Evolutionary conservation across 257 asterid species (phyloP).

Genomic region (Nicotiana obtusifolia): DNA sequence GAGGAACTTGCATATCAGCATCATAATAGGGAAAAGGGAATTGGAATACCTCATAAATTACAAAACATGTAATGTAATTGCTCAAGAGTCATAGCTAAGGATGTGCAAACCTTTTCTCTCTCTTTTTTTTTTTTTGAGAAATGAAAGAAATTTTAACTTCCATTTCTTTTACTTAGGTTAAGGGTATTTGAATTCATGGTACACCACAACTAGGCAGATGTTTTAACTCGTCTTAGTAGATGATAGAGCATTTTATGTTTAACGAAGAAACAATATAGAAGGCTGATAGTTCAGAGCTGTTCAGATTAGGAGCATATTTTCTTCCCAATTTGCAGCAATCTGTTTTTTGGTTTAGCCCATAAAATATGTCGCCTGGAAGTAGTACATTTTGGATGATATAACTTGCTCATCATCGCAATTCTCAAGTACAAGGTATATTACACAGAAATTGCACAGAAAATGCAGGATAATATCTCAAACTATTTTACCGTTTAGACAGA

Average conservation of each 20-base stretch:
- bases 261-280: not conserved
- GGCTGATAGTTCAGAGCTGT: not conserved
- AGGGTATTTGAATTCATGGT: not conserved
- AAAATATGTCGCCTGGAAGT: not conserved
- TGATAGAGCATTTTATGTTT: not conserved
- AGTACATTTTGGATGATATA: not conserved
- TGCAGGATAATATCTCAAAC: not conserved
- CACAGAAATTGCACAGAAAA: not conserved
- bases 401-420: not conserved
- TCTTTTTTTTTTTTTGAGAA: not conserved
- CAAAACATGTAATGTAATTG: not conserved
- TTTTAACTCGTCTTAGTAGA: not conserved
- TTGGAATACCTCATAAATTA: not conserved
- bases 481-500: not conserved
- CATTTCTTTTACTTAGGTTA: not conserved
- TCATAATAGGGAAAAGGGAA: conserved; percentile 7
- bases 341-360: not conserved
- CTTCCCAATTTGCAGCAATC: not conserved
- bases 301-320: not conserved
- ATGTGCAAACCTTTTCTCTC: not conserved
- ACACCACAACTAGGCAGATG: not conserved
- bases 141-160: not conserved
- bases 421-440: not conserved
- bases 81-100: not conserved
- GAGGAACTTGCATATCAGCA: conserved; percentile 26